Percentiles rank a stretch among this genome's conserved stretches.
These are phyloP conservation scores for Pseudogymnoascus sp. DNA, from an alignment of 2,329 filamentous ascomycete species.

Conservation along the genomic window DNA sequence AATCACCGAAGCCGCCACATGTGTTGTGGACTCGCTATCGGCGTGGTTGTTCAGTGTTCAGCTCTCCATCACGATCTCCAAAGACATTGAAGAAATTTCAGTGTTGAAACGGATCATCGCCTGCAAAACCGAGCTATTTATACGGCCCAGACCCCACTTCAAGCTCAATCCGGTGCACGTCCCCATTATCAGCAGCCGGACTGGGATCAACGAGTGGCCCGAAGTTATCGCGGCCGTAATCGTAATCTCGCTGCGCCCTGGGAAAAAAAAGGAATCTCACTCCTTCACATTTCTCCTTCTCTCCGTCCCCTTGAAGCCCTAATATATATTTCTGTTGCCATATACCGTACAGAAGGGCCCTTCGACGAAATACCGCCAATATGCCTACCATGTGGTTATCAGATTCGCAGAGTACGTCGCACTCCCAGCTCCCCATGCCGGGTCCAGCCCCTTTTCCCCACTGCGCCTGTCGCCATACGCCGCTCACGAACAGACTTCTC, in stretches of 20 bases:
- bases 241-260: constrained; percentile 6
- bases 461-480: constrained; percentile 18
- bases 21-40: background rate
- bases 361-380: constrained; percentile 13
- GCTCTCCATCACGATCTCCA: background rate
- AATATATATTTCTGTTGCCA: background rate
- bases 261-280: background rate
- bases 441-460: constrained; percentile 5
- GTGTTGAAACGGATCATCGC: constrained; percentile 5
- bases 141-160: background rate
- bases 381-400: constrained; percentile 77
- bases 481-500: background rate
- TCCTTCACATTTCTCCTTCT: background rate
- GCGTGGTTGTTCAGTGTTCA: background rate
- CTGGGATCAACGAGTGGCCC: background rate
- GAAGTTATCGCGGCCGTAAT: constrained; percentile 2
- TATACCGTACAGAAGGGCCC: background rate
- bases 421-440: background rate
- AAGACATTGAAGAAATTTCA: background rate
- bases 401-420: constrained; percentile 78
- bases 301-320: background rate
- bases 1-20: background rate
- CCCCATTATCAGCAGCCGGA: background rate
- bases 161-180: constrained; percentile 6
- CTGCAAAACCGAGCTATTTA: background rate